A percentile compares a stretch with the other conserved stretches of the same genome.
phyloP scores from a whole-genome alignment of 257 asterid genomes.

The Solanum verrucosum region DNA sequence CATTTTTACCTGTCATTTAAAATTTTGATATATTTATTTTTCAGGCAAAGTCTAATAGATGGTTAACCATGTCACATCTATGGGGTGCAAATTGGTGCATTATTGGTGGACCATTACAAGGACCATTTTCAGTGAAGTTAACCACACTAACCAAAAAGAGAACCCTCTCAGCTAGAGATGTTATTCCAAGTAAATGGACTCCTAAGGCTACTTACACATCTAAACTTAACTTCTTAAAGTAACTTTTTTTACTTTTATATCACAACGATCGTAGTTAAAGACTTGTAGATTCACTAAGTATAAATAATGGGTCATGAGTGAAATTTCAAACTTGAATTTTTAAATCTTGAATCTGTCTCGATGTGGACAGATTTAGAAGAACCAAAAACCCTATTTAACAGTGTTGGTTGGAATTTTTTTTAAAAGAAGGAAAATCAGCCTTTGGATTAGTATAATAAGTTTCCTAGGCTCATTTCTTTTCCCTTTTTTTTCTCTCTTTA shows the following conservation, averaged over 20 bases:
- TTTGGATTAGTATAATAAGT: neutral
- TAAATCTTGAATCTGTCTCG: neutral
- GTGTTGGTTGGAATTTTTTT: neutral
- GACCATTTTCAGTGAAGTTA: conserved; percentile 82
- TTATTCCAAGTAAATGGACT: conserved; percentile 81
- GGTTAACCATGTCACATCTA: conserved; percentile 79
- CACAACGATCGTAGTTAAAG: neutral
- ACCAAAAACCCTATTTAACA: too few species aligned
- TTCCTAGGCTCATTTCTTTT: conserved; percentile 14
- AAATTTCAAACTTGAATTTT: neutral
- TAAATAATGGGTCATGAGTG: neutral
- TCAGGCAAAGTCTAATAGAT: conserved; percentile 44
- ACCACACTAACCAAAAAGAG: conserved; percentile 51
- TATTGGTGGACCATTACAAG: conserved; percentile 65
- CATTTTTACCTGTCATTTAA: neutral
- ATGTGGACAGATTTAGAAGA: neutral
- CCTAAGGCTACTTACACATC: conserved; percentile 92
- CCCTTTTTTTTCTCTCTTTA: neutral
- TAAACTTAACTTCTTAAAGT: conserved; percentile 58
- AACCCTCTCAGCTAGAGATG: conserved; percentile 72
- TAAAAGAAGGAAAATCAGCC: conserved; percentile 8
- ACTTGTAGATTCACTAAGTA: neutral
- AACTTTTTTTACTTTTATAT: too few species aligned
- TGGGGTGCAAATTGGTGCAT: conserved; percentile 98
- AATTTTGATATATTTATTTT: neutral